These are phyloP conservation scores for Prillingera fragicola DNA, from an alignment of 1,284 basidiomycete species.

Conservation along the genomic window DNA sequence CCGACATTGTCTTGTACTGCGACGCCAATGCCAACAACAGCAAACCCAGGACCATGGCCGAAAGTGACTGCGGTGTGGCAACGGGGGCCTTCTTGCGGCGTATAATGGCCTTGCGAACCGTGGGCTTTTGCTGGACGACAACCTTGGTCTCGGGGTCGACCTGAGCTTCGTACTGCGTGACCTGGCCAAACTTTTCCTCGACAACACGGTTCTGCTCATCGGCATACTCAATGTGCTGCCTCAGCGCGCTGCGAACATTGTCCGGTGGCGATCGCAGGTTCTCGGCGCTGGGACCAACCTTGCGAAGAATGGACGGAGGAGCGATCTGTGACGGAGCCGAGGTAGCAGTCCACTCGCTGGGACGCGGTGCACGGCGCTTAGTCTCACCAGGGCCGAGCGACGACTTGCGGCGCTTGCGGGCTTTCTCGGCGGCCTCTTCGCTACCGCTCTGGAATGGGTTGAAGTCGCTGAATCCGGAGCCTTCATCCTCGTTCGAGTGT, in stretches of 20 bases:
- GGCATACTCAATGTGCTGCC: conserved; percentile 20
- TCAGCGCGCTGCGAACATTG: conserved; percentile 23
- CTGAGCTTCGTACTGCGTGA: conserved; percentile 1
- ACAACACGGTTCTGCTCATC: conserved; percentile 34
- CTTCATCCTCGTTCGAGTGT: conserved; percentile 29
- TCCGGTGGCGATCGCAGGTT: conserved; percentile 33
- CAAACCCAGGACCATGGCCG: conserved; percentile 48
- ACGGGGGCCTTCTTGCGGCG: conserved; percentile 2
- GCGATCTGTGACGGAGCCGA: conserved; percentile 8
- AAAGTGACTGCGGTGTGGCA: conserved; percentile 41
- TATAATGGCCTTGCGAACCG: conserved; percentile 11
- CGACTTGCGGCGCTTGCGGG: conserved; percentile 39
- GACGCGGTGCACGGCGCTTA: conserved; percentile 15
- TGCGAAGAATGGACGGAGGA: conserved; percentile 25
- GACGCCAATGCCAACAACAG: conserved; percentile 50
- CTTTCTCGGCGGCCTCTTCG: conserved; percentile 46
- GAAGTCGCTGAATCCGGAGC: conserved; percentile 51
- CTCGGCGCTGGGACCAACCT: conserved; percentile 33
- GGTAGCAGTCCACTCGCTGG: conserved; percentile 18
- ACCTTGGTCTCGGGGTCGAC: conserved; percentile 1
- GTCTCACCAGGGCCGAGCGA: conserved; percentile 15
- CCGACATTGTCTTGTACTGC: conserved; percentile 55
- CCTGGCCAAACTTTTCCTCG: conserved; percentile 26
- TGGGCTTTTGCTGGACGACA: background rate
- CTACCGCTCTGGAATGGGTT: conserved; percentile 55